Evolutionary conservation across 2,329 filamentous ascomycete species (phyloP), one percentile per base, ranked within the genome.

Genomic region (Orbilia oligospora): DNA sequence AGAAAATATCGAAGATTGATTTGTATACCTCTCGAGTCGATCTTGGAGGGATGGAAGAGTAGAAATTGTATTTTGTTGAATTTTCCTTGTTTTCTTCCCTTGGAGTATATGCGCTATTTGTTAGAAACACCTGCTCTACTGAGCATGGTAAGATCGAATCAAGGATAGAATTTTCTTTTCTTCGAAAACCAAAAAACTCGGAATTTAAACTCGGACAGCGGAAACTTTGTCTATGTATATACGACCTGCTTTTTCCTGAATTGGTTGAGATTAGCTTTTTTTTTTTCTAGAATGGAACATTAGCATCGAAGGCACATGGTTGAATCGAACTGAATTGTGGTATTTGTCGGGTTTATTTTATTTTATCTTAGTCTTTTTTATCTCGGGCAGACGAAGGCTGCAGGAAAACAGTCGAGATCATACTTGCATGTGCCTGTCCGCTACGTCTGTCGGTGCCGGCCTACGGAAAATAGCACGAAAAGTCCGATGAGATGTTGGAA

Each of bases 1-100:
- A 78, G 68, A 72, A 72, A 56, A 78, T 78, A 18, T 78, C 75
- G 36, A 38, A 78, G 68, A 78, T 78, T 41, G 75, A 78, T 38
- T 22, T 78, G 61, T 78, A 78, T 33, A 18, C 75, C 44, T 78
- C 75, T 65, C 68, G 75, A 63, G 48, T 78, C 16, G 75, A 78
- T 53, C 51, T 78, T 14, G 75, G 75, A 49, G 68, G 68, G 44
- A 72, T 78, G 68, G 75, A 78, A 30, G 75, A 78, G 61, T 49
- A 30, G 61, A 78, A 51, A 27, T 22, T 51, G 38, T 65, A 63
- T 46, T 46, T 22, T 49, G 38, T 51, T 63, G 46, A 33, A 33
- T 69, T 55, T 64, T 48, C 18, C 56, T 49, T 69, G 48, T 65
- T 70, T 51, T 68, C 16, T 67, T 71, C n/a, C n/a, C 49, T 46